These are phyloP conservation scores for Acanthamoeba sp. DNA, from an alignment of 208 protist species.

Conservation along the genomic window DNA sequence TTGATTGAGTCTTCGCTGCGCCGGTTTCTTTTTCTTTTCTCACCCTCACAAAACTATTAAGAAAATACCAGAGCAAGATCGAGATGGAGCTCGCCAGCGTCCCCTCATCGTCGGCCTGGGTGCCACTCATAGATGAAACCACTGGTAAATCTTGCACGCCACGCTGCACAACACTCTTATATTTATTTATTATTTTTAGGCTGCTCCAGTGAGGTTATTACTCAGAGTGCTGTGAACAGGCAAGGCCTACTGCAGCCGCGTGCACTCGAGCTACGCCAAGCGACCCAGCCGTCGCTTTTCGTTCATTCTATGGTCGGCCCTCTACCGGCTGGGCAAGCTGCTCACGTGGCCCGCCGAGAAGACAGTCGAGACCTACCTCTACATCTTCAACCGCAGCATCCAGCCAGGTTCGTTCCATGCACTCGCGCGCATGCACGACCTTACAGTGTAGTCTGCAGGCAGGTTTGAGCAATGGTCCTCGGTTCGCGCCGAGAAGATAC, in stretches of 20 bases:
- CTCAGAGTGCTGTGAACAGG: neutral
- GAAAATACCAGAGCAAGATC: neutral
- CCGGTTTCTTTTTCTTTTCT: neutral
- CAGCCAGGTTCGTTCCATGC: neutral
- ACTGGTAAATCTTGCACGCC: neutral
- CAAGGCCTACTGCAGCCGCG: neutral
- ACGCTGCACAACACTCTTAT: neutral
- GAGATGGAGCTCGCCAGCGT: too few relatives aligned
- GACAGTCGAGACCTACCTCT: conserved; percentile 28
- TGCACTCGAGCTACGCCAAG: neutral
- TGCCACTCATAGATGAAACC: neutral
- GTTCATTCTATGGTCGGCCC: neutral
- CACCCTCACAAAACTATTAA: neutral
- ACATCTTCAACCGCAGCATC: conserved; percentile 55
- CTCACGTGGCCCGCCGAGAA: conserved; percentile 45
- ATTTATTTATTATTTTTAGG: too few relatives aligned
- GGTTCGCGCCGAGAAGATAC: neutral
- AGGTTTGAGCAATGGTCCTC: neutral
- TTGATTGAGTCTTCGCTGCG: neutral
- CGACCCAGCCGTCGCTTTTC: conserved; percentile 7
- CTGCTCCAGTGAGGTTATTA: neutral
- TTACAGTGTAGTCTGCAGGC: neutral
- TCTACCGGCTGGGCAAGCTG: conserved; percentile 3
- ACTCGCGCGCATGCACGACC: too few relatives aligned
- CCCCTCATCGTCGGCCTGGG: neutral